Percentiles rank a stretch among this genome's conserved stretches.
Evolutionary conservation across 2,329 filamentous ascomycete genomes (phyloP).

Genomic region (Aspergillus uvarum): DNA sequence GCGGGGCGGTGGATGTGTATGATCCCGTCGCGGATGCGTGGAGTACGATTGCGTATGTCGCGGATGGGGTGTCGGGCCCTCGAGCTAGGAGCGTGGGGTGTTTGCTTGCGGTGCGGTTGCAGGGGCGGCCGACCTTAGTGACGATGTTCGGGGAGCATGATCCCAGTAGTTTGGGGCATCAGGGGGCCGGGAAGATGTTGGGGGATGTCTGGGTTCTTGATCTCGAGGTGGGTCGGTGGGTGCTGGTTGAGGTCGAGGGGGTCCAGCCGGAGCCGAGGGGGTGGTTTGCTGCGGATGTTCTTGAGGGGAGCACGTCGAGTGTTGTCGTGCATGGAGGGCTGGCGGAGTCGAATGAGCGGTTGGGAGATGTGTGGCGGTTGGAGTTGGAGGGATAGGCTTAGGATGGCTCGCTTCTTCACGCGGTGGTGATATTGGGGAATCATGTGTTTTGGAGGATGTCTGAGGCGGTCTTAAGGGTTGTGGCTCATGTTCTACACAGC

Average conservation of each 20-base stretch:
- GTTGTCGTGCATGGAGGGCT: conserved; percentile 54
- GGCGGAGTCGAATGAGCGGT: conserved; percentile 52
- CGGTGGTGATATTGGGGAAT: too few species aligned
- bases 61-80: conserved; percentile 50
- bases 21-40: conserved; percentile 42
- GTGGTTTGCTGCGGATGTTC: conserved; percentile 56
- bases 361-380: conserved; percentile 50
- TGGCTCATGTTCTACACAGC: too few species aligned
- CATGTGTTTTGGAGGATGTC: too few species aligned
- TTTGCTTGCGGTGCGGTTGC: conserved; percentile 44
- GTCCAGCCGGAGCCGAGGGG: conserved; percentile 46
- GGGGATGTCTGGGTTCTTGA: conserved; percentile 53
- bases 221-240: conserved; percentile 36
- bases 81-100: conserved; percentile 51
- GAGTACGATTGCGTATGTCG: conserved; percentile 28
- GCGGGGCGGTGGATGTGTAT: conserved; percentile 68
- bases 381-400: not conserved
- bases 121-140: conserved; percentile 41
- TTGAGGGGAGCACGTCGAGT: not conserved
- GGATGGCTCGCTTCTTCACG: too few species aligned
- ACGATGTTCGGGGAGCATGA: conserved; percentile 57
- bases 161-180: conserved; percentile 54
- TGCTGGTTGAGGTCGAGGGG: conserved; percentile 25
- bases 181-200: conserved; percentile 58
- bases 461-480: too few species aligned